Evolutionary conservation across 768 basidiomycete species (phyloP).

Genomic region (Rhodotorula sphaerocarpa): DNA sequence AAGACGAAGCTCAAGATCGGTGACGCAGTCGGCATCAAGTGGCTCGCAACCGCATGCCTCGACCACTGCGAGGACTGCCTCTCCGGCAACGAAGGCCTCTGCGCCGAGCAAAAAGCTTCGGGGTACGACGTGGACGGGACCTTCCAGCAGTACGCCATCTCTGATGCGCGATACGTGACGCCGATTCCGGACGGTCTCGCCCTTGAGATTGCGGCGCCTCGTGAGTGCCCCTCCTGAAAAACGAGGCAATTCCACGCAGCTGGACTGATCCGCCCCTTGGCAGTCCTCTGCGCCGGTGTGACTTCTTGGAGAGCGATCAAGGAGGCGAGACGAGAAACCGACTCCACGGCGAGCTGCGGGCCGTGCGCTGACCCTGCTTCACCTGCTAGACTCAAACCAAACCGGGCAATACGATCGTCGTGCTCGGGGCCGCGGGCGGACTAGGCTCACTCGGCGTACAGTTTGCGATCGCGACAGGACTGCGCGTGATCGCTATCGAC

Average conservation of each 20-base stretch:
- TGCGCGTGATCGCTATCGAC: constrained; percentile 75
- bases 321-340: background rate
- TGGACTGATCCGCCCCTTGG: background rate
- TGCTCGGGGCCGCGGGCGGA: constrained; percentile 45
- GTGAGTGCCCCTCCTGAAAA: background rate
- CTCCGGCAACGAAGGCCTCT: background rate
- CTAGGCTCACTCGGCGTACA: constrained; percentile 54
- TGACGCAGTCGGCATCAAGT: background rate
- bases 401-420: constrained; percentile 65
- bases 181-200: constrained; percentile 61
- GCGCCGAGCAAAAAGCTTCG: background rate
- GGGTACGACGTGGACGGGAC: constrained; percentile 46
- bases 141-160: constrained; percentile 42
- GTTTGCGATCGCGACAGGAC: constrained; percentile 67
- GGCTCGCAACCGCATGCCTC: background rate
- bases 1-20: background rate
- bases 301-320: constrained; percentile 73
- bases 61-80: background rate
- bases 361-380: background rate
- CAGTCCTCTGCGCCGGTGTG: constrained; percentile 58
- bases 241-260: background rate
- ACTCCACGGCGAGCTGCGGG: background rate
- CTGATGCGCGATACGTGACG: constrained; percentile 65
- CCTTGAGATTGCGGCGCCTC: constrained; percentile 50
- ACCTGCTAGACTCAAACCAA: background rate